Evolutionary conservation across 2,329 filamentous ascomycete species (phyloP).

Genomic region (Sporothrix curviconia): DNA sequence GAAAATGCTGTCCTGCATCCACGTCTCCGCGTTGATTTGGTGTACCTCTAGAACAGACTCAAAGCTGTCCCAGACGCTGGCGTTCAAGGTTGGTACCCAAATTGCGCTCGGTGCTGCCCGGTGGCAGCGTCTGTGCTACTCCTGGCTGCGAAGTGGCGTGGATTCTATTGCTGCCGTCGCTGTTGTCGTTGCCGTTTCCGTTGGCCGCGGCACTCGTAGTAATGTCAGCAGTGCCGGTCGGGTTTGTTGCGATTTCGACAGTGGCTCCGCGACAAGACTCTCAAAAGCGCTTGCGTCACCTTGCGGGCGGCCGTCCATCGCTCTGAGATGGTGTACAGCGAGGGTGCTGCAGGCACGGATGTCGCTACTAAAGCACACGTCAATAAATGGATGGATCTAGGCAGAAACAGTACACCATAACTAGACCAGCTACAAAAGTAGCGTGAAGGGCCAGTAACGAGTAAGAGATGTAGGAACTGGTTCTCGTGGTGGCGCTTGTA

Average conservation of each 20-base stretch:
- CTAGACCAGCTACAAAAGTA: constrained; percentile 7
- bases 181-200: not conserved
- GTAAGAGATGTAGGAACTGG: constrained; percentile 9
- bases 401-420: constrained; percentile 10
- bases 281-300: constrained; percentile 9
- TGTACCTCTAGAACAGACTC: constrained; percentile 9
- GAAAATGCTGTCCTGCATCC: constrained; percentile 15
- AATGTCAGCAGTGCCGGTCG: not conserved
- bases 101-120: not conserved
- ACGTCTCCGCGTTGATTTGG: constrained; percentile 10
- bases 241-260: not conserved
- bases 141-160: not conserved
- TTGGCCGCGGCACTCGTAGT: not conserved
- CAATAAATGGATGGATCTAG: constrained; percentile 4
- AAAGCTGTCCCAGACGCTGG: constrained; percentile 7
- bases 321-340: constrained; percentile 8
- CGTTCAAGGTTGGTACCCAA: not conserved
- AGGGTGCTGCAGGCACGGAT: constrained; percentile 8
- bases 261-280: constrained; percentile 9
- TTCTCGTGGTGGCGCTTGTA: constrained; percentile 12
- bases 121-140: not conserved
- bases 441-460: constrained; percentile 7
- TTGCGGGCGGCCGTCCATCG: constrained; percentile 9
- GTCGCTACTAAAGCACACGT: constrained; percentile 2
- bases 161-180: not conserved